Evolutionary conservation across 2,329 filamentous ascomycete genomes (phyloP).

Genomic region (Curvularia eragrostidis): DNA sequence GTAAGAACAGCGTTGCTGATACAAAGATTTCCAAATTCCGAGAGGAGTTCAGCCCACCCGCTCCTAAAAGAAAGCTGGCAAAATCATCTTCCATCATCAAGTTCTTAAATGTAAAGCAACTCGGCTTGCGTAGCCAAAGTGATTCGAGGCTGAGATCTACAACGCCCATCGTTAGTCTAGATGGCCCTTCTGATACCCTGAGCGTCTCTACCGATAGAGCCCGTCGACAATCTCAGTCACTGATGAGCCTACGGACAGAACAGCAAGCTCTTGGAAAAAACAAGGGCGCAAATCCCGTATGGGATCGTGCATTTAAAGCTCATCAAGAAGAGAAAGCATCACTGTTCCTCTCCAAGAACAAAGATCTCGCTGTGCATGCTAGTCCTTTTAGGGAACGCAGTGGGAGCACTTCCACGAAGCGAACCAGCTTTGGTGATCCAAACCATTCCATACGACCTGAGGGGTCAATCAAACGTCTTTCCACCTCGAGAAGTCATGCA

Average conservation of each 20-base stretch:
- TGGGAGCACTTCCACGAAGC: constrained; percentile 27
- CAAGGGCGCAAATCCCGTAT: constrained; percentile 38
- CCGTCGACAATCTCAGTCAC: constrained; percentile 39
- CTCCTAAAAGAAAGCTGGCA: constrained; percentile 34
- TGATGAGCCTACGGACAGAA: constrained; percentile 40
- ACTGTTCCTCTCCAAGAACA: constrained; percentile 45
- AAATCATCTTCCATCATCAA: constrained; percentile 39
- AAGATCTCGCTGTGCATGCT: constrained; percentile 33
- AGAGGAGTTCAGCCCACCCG: constrained; percentile 47
- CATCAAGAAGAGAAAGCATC: constrained; percentile 46
- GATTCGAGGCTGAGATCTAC: constrained; percentile 33
- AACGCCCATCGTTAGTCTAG: constrained; percentile 14
- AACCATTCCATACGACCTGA: constrained; percentile 7
- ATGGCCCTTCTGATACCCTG: constrained; percentile 32
- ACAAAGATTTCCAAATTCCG: constrained; percentile 46
- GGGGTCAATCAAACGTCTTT: constrained; percentile 11
- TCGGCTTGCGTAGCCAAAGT: constrained; percentile 42
- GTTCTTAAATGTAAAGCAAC: constrained; percentile 39
- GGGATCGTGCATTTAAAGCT: constrained; percentile 47
- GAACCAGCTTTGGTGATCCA: constrained; percentile 12
- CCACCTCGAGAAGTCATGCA: constrained; percentile 14
- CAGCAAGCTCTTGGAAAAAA: constrained; percentile 33
- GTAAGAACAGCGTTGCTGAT: constrained; percentile 41
- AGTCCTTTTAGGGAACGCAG: constrained; percentile 46
- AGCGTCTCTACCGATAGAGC: constrained; percentile 22